Percentiles rank a stretch among this genome's conserved stretches.
These are phyloP conservation scores for Mycena floridula DNA, from an alignment of 768 basidiomycete species.

Conservation along the genomic window DNA sequence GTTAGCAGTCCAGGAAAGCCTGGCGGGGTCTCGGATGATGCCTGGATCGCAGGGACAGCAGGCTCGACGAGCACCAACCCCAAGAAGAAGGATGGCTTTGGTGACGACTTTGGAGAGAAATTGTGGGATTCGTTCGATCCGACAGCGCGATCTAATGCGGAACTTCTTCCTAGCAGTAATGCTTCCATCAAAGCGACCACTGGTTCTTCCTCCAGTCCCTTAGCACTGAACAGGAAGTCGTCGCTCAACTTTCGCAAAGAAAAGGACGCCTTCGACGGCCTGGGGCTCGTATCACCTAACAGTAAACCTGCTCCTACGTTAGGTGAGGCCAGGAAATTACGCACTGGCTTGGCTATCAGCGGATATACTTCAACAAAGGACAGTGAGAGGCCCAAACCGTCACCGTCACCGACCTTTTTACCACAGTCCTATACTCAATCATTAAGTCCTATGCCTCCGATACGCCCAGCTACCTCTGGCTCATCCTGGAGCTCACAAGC, in stretches of 20 bases:
- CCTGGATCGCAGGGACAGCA: constrained; percentile 32
- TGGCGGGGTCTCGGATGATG: constrained; percentile 21
- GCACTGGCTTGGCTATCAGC: constrained; percentile 63
- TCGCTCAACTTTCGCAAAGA: background rate
- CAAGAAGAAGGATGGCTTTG: constrained; percentile 41
- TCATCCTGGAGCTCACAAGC: constrained; percentile 25
- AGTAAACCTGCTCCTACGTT: constrained; percentile 57
- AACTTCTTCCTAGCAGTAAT: constrained; percentile 21
- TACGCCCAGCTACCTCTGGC: constrained; percentile 20
- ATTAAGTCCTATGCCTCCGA: constrained; percentile 21
- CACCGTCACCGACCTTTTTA: constrained; percentile 7
- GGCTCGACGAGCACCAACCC: too few species aligned
- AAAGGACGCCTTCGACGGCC: constrained; percentile 77
- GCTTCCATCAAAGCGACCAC: constrained; percentile 5
- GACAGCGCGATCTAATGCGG: constrained; percentile 11
- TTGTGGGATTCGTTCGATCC: constrained; percentile 47
- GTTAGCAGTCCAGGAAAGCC: constrained; percentile 13
- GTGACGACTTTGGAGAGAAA: constrained; percentile 58
- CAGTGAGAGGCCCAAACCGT: constrained; percentile 8
- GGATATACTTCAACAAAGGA: constrained; percentile 27
- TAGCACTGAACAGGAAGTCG: background rate
- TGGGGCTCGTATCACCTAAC: constrained; percentile 42
- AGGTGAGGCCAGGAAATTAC: constrained; percentile 66
- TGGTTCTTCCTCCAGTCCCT: background rate
- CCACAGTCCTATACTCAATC: constrained; percentile 22